phyloP scores from a whole-genome alignment of 2,329 filamentous ascomycete genomes.

The Biscogniauxia marginata region DNA sequence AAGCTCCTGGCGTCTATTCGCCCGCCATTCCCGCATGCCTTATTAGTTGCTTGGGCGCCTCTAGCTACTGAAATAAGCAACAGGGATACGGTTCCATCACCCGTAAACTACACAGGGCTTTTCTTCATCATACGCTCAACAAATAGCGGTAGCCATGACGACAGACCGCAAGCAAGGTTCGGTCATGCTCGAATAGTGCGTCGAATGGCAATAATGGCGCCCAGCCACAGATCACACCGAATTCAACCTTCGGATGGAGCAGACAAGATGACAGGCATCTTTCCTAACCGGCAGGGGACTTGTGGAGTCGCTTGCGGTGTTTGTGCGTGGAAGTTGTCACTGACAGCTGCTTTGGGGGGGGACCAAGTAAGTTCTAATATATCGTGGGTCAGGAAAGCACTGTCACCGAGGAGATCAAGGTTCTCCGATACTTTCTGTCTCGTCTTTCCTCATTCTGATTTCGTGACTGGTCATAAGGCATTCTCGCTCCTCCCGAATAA shows the following conservation, averaged over 20 bases:
- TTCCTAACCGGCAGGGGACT: neutral
- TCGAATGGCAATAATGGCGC: neutral
- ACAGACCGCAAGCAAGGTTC: neutral
- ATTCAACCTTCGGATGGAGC: neutral
- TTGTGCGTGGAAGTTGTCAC: constrained; percentile 1
- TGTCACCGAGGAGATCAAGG: too few relatives aligned
- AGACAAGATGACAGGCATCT: neutral
- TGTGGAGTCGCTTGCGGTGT: constrained; percentile 1
- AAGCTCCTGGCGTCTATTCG: too few relatives aligned
- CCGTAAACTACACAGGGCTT: too few relatives aligned
- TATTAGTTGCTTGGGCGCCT: too few relatives aligned
- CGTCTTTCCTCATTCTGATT: neutral
- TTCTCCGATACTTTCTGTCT: neutral
- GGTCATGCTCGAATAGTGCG: neutral
- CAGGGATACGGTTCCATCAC: too few relatives aligned
- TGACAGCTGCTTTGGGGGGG: neutral
- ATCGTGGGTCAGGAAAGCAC: too few relatives aligned
- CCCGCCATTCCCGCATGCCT: too few relatives aligned
- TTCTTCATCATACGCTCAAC: too few relatives aligned
- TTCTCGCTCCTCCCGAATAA: too few relatives aligned
- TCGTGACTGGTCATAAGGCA: too few relatives aligned
- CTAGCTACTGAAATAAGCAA: too few relatives aligned
- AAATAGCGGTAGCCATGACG: neutral
- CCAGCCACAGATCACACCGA: neutral
- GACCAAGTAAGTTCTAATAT: neutral